Evolutionary conservation across 192 early-diverging fungal species (phyloP), one percentile per base, ranked within the genome.

Genomic region (Podila horticola): DNA sequence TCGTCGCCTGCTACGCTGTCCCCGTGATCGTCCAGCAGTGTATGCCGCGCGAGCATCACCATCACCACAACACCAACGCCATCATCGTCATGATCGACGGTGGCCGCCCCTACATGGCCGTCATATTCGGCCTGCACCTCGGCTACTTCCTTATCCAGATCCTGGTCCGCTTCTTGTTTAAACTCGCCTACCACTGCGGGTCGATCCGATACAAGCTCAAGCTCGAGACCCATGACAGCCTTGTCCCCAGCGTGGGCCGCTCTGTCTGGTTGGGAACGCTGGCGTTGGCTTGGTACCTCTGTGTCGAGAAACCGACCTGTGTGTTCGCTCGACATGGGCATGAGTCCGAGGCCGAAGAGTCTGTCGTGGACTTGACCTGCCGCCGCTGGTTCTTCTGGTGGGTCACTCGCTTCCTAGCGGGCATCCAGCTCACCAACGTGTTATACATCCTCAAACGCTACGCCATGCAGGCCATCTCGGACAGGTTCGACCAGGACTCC

Each of bases 381-480:
- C 75, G 69, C 3, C 57, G 60, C 33, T 79, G 75, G 75, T 34
- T 79, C 8, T 79, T 79, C 58, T 79, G 75, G 75, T 79, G 75
- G 75, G 69, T 79, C 0, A 34, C 66, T 2, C 69, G 75, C 17
- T 72, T 64, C 51, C 64, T 79, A 0, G 71, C 69, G 64, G 75
- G 75, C 0, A 13, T 66, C 34, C 75, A 79, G 52, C 58, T 67
- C 13, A 79, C 69, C 61, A 71, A 71, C 12, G 30, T 71, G 28
- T 65, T 79, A 4, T 79, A 79, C 26, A 61, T 79, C 33, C 22
- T 79, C n/a, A 79, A 79, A 41, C 63, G 75, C 2, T 71, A 71
- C 51, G 28, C 60, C 1, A 79, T 79, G 75, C 75, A 79, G 51
- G 28, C 61, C 36, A 24, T 79, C 29, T 79, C 75, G 34, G 75